phyloP scores from a whole-genome alignment of 1,284 basidiomycete genomes.

The Cystobasidium pallidum region DNA sequence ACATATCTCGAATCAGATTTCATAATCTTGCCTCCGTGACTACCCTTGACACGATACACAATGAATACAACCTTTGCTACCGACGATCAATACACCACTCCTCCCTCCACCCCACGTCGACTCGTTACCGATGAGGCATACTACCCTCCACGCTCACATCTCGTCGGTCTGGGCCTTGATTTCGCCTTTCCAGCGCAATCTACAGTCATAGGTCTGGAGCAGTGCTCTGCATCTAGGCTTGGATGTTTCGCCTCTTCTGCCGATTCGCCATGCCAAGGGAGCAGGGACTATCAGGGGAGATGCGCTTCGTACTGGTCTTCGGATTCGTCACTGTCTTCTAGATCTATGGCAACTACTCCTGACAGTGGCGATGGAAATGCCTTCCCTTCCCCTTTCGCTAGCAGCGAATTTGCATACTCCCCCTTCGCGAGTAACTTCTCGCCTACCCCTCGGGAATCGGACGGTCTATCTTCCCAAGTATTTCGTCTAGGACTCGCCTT shows the following conservation, averaged over 20 bases:
- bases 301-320: conserved; percentile 7
- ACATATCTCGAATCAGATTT: neutral
- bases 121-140: neutral
- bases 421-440: conserved; percentile 9
- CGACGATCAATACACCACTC: conserved; percentile 6
- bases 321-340: conserved; percentile 13
- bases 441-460: neutral
- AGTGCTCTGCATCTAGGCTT: conserved; percentile 6
- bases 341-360: neutral
- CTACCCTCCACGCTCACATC: conserved; percentile 10
- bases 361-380: neutral
- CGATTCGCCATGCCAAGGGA: neutral
- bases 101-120: conserved; percentile 16
- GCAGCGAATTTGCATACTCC: conserved; percentile 9
- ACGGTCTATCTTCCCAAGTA: conserved; percentile 2
- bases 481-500: conserved; percentile 7
- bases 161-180: conserved; percentile 15
- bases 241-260: conserved; percentile 1
- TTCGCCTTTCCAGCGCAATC: conserved; percentile 10
- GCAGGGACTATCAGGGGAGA: neutral
- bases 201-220: neutral
- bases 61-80: neutral
- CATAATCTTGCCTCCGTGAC: no score
- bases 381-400: neutral
- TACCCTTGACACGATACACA: neutral